Evolutionary conservation across 371 early-diverging fungal genomes (phyloP).

Genomic region (Mortierella sp.): DNA sequence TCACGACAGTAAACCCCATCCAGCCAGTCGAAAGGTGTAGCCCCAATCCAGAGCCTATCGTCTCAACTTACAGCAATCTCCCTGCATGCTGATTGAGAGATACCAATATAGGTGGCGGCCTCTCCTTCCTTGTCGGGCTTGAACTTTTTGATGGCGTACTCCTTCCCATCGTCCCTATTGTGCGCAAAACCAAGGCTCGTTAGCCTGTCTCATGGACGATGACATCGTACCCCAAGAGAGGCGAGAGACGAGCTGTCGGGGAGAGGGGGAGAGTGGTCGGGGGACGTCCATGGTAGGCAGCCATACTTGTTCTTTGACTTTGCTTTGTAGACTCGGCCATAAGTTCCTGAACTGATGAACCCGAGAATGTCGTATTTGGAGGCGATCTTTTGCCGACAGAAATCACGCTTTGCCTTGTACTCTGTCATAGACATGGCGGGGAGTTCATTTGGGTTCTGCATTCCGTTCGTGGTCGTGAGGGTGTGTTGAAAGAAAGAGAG

Average conservation of each 20-base stretch:
- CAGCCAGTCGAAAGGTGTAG: neutral
- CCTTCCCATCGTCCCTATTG: conserved; percentile 64
- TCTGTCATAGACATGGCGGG: conserved; percentile 61
- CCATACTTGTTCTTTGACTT: conserved; percentile 70
- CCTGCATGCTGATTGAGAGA: conserved; percentile 94
- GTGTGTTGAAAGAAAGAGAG: too few relatives aligned
- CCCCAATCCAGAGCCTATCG: too few relatives aligned
- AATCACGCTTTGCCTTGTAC: conserved; percentile 69
- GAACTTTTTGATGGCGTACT: conserved; percentile 93
- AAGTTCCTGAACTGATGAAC: conserved; percentile 94
- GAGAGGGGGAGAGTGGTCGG: too few relatives aligned
- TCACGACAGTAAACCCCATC: neutral
- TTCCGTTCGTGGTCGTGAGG: neutral
- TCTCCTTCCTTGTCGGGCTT: conserved; percentile 95
- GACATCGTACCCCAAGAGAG: too few relatives aligned
- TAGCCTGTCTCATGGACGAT: too few relatives aligned
- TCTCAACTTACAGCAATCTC: conserved; percentile 81
- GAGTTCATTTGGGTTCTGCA: conserved; percentile 29
- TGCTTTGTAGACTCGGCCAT: conserved; percentile 95
- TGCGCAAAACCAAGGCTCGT: too few relatives aligned
- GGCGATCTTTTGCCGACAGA: conserved; percentile 69
- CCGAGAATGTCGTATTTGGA: conserved; percentile 88
- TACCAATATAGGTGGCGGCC: conserved; percentile 78
- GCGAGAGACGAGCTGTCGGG: too few relatives aligned
- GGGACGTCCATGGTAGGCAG: neutral